Percentiles rank a stretch among this genome's conserved stretches.
Conservation (phyloP, 345 rosid genomes). For the Eucalyptus tenuipes region DNA sequence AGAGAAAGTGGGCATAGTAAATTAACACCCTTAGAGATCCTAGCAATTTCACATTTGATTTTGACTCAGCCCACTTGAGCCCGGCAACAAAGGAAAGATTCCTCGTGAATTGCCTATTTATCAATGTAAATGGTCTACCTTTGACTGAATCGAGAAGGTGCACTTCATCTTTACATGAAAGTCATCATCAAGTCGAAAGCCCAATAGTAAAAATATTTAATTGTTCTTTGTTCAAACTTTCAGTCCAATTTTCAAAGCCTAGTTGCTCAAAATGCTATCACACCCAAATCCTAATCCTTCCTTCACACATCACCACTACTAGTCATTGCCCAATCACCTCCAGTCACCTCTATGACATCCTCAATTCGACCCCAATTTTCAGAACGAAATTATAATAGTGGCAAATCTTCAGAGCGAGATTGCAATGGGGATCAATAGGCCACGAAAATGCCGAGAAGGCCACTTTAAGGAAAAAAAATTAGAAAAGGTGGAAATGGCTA, state of each 20-base stretch:
- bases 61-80: background rate
- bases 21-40: background rate
- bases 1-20: background rate
- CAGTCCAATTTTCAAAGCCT: background rate
- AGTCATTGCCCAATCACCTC: too few species aligned
- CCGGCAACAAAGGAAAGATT: background rate
- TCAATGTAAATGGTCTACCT: background rate
- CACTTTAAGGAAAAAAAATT: too few species aligned
- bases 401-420: too few species aligned
- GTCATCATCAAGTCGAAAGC: background rate
- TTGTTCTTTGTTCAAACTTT: background rate
- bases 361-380: too few species aligned
- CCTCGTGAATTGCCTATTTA: background rate
- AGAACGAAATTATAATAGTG: too few species aligned
- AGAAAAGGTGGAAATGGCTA: too few species aligned
- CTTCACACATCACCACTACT: too few species aligned
- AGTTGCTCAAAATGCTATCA: background rate
- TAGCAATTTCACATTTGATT: background rate
- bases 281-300: background rate
- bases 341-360: rapidly evolving
- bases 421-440: too few species aligned
- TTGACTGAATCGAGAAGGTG: background rate
- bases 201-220: background rate
- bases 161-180: background rate
- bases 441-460: too few species aligned